A percentile compares a stretch with the other conserved stretches of the same genome.
phyloP scores from a whole-genome alignment of 1,284 basidiomycete genomes.

The Papiliotrema flavescens region DNA sequence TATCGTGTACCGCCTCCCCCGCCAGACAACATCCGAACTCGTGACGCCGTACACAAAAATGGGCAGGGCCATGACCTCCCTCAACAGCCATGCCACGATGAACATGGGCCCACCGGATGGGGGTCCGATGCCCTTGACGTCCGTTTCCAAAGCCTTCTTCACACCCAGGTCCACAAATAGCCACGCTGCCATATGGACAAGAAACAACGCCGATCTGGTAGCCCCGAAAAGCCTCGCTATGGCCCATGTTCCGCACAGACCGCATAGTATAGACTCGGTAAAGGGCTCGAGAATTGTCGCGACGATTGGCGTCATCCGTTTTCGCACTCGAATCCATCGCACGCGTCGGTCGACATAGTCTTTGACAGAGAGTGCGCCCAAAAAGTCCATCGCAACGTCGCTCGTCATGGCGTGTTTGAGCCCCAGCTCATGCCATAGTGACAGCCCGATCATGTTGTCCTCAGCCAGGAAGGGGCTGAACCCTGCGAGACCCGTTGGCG shows the following conservation, averaged over 20 bases:
- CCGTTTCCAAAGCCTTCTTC: conserved; percentile 44
- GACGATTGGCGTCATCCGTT: conserved; percentile 72
- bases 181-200: conserved; percentile 66
- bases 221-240: conserved; percentile 57
- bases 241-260: conserved; percentile 61
- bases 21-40: conserved; percentile 77
- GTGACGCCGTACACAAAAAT: conserved; percentile 77
- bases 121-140: conserved; percentile 67
- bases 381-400: conserved; percentile 82
- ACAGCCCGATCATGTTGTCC: conserved; percentile 89
- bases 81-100: conserved; percentile 66
- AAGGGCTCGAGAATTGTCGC: conserved; percentile 84
- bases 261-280: conserved; percentile 74
- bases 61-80: conserved; percentile 77
- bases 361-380: conserved; percentile 74
- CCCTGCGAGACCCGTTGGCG: conserved; percentile 59
- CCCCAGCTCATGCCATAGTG: conserved; percentile 85
- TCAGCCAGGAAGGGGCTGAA: conserved; percentile 87
- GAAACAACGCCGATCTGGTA: conserved; percentile 61
- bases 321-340: conserved; percentile 91
- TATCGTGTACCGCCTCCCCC: conserved; percentile 56
- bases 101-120: conserved; percentile 56
- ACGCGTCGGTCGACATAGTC: conserved; percentile 82
- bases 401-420: conserved; percentile 79
- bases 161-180: conserved; percentile 45